phyloP scores from a whole-genome alignment of 116 monocot species.

The Phalaenopsis hybrid region DNA sequence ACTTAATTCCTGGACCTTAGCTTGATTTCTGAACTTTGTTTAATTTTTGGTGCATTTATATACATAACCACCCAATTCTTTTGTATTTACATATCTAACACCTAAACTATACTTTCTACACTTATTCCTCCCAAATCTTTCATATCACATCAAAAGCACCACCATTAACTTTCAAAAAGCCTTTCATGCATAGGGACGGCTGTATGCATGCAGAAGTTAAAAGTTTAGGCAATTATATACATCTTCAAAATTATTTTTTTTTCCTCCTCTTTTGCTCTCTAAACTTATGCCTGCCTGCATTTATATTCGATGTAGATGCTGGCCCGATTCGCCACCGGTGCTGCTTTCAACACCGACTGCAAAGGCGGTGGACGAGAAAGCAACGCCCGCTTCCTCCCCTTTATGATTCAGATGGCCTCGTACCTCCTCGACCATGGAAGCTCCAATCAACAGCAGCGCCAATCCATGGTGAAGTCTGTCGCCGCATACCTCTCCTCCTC shows the following conservation, averaged over 20 bases:
- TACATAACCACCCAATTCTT: too few relatives aligned
- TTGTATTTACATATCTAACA: too few relatives aligned
- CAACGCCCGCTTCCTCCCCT: conserved; percentile 77
- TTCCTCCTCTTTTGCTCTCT: background rate
- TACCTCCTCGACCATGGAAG: conserved; percentile 75
- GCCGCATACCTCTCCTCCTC: conserved; percentile 49
- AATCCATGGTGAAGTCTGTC: conserved; percentile 49
- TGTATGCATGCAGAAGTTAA: too few relatives aligned
- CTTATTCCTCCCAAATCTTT: too few relatives aligned
- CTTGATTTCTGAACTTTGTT: background rate
- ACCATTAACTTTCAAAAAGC: too few relatives aligned
- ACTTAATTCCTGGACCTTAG: background rate
- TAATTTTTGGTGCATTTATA: background rate
- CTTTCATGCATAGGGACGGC: too few relatives aligned
- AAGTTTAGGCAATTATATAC: too few relatives aligned
- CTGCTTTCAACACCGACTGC: conserved; percentile 69
- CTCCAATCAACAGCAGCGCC: conserved; percentile 46
- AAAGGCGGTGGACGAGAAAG: conserved; percentile 93
- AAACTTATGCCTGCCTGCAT: background rate
- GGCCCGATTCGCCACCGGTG: conserved; percentile 88
- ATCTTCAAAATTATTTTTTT: background rate
- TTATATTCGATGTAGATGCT: conserved; percentile 48
- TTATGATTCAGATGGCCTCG: conserved; percentile 96
- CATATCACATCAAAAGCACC: too few relatives aligned
- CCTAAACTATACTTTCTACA: too few relatives aligned